phyloP scores from a whole-genome alignment of 768 basidiomycete genomes.

The Trametes elegans region DNA sequence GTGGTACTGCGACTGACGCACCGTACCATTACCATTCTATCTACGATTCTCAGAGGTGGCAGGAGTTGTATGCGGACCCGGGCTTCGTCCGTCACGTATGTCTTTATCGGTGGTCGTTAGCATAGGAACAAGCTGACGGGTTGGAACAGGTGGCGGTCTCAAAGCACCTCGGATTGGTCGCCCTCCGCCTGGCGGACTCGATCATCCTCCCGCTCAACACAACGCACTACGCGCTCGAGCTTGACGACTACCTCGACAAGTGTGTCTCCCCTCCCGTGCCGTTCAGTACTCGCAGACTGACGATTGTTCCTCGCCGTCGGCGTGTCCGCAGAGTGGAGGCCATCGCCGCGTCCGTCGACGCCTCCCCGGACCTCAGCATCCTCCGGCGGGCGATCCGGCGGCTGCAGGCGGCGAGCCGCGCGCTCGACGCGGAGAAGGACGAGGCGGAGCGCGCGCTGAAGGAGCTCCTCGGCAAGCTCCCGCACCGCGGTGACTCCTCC shows the following conservation, averaged over 20 bases:
- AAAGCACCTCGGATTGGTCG: slow-evolving; percentile 53
- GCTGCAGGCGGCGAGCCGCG: slow-evolving; percentile 23
- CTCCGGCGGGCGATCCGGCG: slow-evolving; percentile 25
- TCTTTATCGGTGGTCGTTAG: not conserved
- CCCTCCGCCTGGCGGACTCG: slow-evolving; percentile 50
- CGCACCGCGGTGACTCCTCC: slow-evolving; percentile 1
- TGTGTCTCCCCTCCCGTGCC: not conserved
- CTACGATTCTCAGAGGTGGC: slow-evolving; percentile 59
- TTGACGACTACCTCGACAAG: slow-evolving; percentile 51
- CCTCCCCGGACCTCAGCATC: slow-evolving; percentile 21
- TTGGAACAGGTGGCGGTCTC: slow-evolving; percentile 50
- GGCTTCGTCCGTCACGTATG: slow-evolving; percentile 58
- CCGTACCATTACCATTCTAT: slow-evolving; percentile 62
- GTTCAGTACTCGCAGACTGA: not conserved
- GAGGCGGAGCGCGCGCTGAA: slow-evolving; percentile 28
- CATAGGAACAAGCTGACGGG: too few relatives aligned
- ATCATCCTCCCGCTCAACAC: slow-evolving; percentile 66
- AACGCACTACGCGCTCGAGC: slow-evolving; percentile 60
- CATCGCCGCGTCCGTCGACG: slow-evolving; percentile 16
- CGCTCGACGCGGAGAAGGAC: slow-evolving; percentile 29
- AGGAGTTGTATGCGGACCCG: slow-evolving; percentile 60
- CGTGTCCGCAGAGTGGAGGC: slow-evolving; percentile 19
- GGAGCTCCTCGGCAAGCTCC: slow-evolving; percentile 23
- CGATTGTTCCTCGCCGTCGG: not conserved
- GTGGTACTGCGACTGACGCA: slow-evolving; percentile 37